Evolutionary conservation across 2,329 filamentous ascomycete species (phyloP), one percentile per base, ranked within the genome.

Genomic region (Boeremia lycopersici): DNA sequence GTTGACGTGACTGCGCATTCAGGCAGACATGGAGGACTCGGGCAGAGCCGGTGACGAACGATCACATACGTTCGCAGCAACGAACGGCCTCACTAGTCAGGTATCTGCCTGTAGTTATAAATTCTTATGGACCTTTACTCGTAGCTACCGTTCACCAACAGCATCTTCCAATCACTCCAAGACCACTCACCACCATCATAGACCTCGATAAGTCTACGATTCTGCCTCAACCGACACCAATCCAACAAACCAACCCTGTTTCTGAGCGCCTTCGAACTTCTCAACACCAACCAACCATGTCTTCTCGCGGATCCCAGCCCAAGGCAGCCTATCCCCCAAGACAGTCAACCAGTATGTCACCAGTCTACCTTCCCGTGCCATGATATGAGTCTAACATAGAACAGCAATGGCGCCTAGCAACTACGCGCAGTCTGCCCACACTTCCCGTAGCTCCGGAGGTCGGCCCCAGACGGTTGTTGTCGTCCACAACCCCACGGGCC

Each of bases 21-120:
- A 55, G 52, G 52, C 52, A 55, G 46, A 46, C 15, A 36, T 15
- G 45, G 29, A 39, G 52, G 36, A 40, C 35, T 42, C 29, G 13
- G 34, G 40, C 39, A 35, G 42, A 34, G 17, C 36, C 12, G 12
- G 34, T 51, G 41, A 35, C 35, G 23, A 35, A 45, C 12, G 17
- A 33, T 44, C 33, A 45, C 19, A 7, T 8, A 13, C 8, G 17
- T 39, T 11, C 11, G n/a, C 26, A 19, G 40, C 23, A 40, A 15
- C 29, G 19, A 43, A 29, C 41, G 48, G 48, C 48, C 48, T 52
- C 48, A 50, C 38, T 25, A 34, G 44, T 48, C 44, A 31, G 39
- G 43, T 43, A 23, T 49, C 40, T 54, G 34, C 41, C 52, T 55
- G 30, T 19, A 25, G 15, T 25, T 29, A 19, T 39, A 39, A n/a